phyloP scores from a whole-genome alignment of 331 rosid genomes.

The Rosa hybrid region DNA sequence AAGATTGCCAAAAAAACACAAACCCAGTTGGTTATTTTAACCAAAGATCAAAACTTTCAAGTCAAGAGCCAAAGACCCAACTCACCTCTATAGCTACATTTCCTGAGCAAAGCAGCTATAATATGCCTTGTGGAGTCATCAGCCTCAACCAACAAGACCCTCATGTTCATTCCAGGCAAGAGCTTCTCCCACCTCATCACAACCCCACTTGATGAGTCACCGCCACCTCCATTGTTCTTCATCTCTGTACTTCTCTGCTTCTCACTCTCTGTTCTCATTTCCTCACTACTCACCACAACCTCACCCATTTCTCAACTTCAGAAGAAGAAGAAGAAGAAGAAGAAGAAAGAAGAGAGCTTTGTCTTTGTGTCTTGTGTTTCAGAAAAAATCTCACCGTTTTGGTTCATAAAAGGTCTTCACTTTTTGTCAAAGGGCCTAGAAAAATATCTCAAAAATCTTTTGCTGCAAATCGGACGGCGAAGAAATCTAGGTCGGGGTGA shows the following conservation, averaged over 20 bases:
- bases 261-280: slow-evolving; percentile 13
- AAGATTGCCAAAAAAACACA: not conserved
- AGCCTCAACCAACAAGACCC: slow-evolving; percentile 85
- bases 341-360: not conserved
- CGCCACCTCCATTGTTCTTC: slow-evolving; percentile 34
- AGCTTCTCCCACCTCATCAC: slow-evolving; percentile 77
- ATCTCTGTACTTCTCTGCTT: slow-evolving; percentile 28
- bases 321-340: not conserved
- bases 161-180: slow-evolving; percentile 64
- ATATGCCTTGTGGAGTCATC: slow-evolving; percentile 97
- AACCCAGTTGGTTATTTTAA: slow-evolving; percentile 9
- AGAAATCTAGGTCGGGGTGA: not conserved
- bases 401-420: not conserved
- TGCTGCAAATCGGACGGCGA: slow-evolving; percentile 37
- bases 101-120: slow-evolving; percentile 85
- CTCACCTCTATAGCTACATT: slow-evolving; percentile 86
- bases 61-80: not conserved
- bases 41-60: not conserved
- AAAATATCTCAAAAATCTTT: slow-evolving; percentile 34
- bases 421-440: not conserved
- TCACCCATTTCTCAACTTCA: slow-evolving; percentile 48
- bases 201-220: slow-evolving; percentile 50
- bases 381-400: not conserved
- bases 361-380: not conserved
- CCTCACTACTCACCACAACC: slow-evolving; percentile 46